phyloP scores from a whole-genome alignment of 2,329 filamentous ascomycete species.

The Samsoniella hepiali region DNA sequence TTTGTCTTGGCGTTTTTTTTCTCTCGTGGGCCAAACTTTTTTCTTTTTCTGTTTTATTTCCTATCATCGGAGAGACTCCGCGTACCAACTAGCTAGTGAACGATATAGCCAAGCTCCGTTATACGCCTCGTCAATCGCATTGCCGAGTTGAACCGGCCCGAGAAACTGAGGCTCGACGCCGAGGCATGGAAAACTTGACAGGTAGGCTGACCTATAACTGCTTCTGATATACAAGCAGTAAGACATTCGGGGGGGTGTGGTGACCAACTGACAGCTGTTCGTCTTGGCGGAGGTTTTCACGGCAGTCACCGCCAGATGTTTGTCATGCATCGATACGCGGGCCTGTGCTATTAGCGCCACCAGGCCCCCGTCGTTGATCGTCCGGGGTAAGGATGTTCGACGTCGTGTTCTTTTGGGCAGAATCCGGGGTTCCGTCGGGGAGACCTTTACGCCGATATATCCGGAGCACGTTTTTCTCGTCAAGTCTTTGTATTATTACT shows the following conservation, averaged over 20 bases:
- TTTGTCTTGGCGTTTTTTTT: not conserved
- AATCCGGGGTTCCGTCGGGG: constrained; percentile 11
- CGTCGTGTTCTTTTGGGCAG: not conserved
- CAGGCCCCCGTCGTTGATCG: not conserved
- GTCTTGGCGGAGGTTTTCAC: not conserved
- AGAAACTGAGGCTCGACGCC: not conserved
- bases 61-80: too few relatives aligned
- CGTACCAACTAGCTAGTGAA: not conserved
- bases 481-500: not conserved
- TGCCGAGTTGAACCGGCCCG: not conserved
- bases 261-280: too few relatives aligned
- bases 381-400: constrained; percentile 6
- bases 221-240: not conserved
- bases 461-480: not conserved
- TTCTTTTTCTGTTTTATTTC: not conserved
- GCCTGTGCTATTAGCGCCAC: not conserved
- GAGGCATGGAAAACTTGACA: not conserved
- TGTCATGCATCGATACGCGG: not conserved
- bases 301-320: not conserved
- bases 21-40: not conserved
- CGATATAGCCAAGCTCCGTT: not conserved
- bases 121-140: not conserved
- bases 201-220: constrained; percentile 1
- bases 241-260: not conserved
- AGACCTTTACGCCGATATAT: not conserved